Evolutionary conservation across 1,284 basidiomycete species (phyloP).

Genomic region (Cutaneotrichosporon daszewskae): DNA sequence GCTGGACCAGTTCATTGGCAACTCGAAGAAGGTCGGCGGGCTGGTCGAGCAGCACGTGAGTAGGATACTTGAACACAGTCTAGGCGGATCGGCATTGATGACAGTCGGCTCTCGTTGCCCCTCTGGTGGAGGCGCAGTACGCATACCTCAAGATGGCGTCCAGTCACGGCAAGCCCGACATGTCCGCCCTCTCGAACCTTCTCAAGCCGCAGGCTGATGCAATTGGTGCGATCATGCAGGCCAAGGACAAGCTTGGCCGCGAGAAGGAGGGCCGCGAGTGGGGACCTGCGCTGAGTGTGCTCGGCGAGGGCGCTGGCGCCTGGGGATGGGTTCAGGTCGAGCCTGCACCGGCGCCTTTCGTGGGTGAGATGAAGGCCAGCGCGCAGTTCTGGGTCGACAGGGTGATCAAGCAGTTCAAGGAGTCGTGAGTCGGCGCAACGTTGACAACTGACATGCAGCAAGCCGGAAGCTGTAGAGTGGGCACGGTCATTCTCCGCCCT

Average conservation of each 20-base stretch:
- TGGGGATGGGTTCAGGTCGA: constrained; percentile 86
- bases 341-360: constrained; percentile 62
- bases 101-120: constrained; percentile 65
- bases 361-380: constrained; percentile 82
- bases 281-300: constrained; percentile 70
- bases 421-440: constrained; percentile 58
- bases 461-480: constrained; percentile 87
- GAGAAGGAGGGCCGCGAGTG: constrained; percentile 67
- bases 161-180: constrained; percentile 70
- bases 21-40: constrained; percentile 69
- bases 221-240: constrained; percentile 67
- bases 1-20: constrained; percentile 65
- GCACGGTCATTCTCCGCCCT: constrained; percentile 65
- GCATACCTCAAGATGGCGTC: constrained; percentile 64
- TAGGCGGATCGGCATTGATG: neutral
- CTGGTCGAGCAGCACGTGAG: constrained; percentile 71
- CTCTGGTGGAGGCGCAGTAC: constrained; percentile 65
- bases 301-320: constrained; percentile 77
- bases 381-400: constrained; percentile 86
- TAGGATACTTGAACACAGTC: too few relatives aligned
- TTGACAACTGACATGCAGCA: constrained; percentile 56
- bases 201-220: constrained; percentile 67
- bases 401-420: constrained; percentile 88
- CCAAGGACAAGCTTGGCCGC: constrained; percentile 71
- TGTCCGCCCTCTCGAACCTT: constrained; percentile 44